phyloP scores from a whole-genome alignment of 192 early-diverging fungal species.

The Pilobolus umbonatus region DNA sequence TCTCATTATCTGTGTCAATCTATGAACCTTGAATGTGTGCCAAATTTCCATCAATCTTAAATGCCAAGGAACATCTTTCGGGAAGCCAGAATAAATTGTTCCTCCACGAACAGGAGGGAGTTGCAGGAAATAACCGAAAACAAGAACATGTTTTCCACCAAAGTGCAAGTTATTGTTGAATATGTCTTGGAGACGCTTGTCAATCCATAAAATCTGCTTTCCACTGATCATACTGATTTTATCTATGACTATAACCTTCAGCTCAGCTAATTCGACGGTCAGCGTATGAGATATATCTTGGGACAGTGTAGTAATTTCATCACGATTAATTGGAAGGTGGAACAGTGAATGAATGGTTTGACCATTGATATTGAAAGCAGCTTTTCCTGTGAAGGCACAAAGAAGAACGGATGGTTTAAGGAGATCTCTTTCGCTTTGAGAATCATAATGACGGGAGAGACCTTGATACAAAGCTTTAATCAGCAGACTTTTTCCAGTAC shows the following conservation, averaged over 20 bases:
- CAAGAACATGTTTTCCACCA: not conserved
- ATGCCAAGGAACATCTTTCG: not conserved
- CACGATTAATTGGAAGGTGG: not conserved
- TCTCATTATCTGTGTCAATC: slow-evolving; percentile 1
- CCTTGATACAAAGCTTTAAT: slow-evolving; percentile 2
- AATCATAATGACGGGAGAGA: not conserved
- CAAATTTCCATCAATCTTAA: not conserved
- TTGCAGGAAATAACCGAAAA: not conserved
- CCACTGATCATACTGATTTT: not conserved
- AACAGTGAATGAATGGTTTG: not conserved
- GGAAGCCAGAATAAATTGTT: not conserved
- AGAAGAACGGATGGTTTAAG: not conserved
- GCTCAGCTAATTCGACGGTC: not conserved
- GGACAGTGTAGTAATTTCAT: not conserved
- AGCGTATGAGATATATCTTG: not conserved
- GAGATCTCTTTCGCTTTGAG: not conserved
- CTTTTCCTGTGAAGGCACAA: not conserved
- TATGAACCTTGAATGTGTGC: slow-evolving; percentile 1
- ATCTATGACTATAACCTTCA: not conserved
- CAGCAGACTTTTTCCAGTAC: not conserved
- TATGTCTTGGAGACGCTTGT: not conserved
- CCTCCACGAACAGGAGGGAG: not conserved
- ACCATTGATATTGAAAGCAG: not conserved
- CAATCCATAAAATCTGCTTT: not conserved
- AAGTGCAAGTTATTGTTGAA: not conserved